Base-by-base conservation (phyloP, 331 rosid genomes). In the Malus hybrid region DNA sequence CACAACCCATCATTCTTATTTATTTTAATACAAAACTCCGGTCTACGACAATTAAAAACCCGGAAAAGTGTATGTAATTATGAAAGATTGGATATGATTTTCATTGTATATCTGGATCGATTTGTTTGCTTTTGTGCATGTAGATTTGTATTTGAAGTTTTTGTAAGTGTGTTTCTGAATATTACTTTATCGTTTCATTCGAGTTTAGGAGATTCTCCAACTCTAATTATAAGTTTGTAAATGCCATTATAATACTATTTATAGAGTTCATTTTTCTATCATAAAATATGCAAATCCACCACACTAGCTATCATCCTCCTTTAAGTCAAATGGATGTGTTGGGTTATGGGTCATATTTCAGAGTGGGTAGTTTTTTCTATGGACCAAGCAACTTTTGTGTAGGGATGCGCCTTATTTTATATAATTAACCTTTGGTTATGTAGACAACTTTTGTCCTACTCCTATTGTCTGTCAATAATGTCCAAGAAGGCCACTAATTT, bases 401-500 rank as follows among this genome's bases (percentile, higher is more conserved):
- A 20, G 80, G 76, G 71, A 34, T 56, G 44, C 19, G 66, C 6
- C 32, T 55, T 10, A 14, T n/a, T 64, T 11, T 29, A 10, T 55
- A 67, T 24, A 33, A 22, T 44, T 10, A 16, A 42, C 22, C n/a
- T 62, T 19, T 39, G 44, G 56, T 24, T 73, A 36, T 44, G 57
- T 14, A 26, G 72, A 68, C 14, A 42, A 15, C 1, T 52, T 16
- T 26, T 61, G 33, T 19, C 61, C 68, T 33, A 61, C 57, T 26
- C 53, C 46, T 57, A 4, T 62, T 64, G 72, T 71, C 42, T 18
- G 18, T 26, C 55, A 78, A 66, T 66, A 52, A 73, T 79, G 56
- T 66, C 63, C 56, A 50, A 15, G 24, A 73, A 42, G 33, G 26
- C 64, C 82, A 73, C 82, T 73, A 66, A 69, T 65, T 73, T 18